Base-by-base conservation (phyloP, 2,329 filamentous ascomycete species). In the Parascedosporium putredinis region DNA sequence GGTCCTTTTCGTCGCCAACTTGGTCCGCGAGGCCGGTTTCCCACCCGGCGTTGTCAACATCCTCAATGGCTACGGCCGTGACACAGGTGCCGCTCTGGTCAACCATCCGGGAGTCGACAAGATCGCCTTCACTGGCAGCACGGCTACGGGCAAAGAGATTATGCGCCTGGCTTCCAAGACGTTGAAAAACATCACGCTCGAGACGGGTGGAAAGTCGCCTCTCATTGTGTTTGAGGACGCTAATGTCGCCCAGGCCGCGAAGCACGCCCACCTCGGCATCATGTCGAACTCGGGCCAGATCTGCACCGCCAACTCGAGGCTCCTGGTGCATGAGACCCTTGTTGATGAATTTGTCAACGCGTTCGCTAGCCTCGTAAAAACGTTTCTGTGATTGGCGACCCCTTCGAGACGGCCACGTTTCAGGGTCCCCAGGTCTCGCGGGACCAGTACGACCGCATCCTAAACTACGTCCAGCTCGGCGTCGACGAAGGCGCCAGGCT, bases 11-110 rank as follows among this genome's bases (percentile, higher is more conserved):
- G 68, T 87, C 2, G 83, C 73, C 2, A 74, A 71, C 12, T 67
- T 87, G 34, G 72, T 88, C 54, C 79, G 78, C 52, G 74, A 86
- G 57, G 82, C 83, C 20, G 84, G 84, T 0, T 87, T 88, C 60
- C 84, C 84, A 6, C 77, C 83, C 1, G 84, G 84, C 42, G 83
- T 88, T 5, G 66, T 88, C 55, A 88, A 88, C 61, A 74, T 88
- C 53, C 59, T 87, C 51, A 86, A 84, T 53, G 84, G 84, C 1
- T 70, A 77, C 52, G 83, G 84, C 10, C 68, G 70, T 34, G 76
- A 78, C 47, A 78, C 81, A 1, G 84, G 84, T 9, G 72, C 79
- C 3, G 80, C 83, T 1, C 70, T 88, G 16, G 81, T 78, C 1
- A 67, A 71, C 43, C 84, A 88, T 60, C 64, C 74, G 6, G 74